Base-by-base conservation (phyloP, 495 filamentous ascomycete genomes). In the Podospora australis region DNA sequence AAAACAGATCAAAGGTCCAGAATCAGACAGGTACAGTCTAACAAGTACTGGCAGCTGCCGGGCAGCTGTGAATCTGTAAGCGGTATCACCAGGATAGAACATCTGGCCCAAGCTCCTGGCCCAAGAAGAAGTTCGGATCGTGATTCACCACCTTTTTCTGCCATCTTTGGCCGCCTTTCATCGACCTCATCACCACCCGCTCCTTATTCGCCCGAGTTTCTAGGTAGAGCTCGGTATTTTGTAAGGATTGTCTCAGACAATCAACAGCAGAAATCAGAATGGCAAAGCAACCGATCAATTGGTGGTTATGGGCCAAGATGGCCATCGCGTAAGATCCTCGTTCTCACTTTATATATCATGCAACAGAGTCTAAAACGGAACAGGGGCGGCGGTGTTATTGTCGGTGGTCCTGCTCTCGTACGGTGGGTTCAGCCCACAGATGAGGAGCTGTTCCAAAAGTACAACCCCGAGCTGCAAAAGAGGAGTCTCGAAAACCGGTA, bases 381-480 rank as follows among this genome's bases (percentile, higher is more conserved):
- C 56, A 96, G 90, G 35, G 83, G 82, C 39, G 73, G 70, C 24
- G 70, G 73, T 25, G 70, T 90, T 39, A 80, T 77, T 65, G 70
- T 95, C 52, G 92, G 92, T 30, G 92, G 92, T 20, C 91, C 91
- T 24, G 84, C 86, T 4, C 68, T 96, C 38, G 80, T 90, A n/a
- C 72, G 78, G 60, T 94, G 78, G 54, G 71, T 97, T 29, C 78
- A 81, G 42, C 92, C 94, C 3, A 81, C 87, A 6, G 88, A 96
- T 54, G 92, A 96, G 64, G 90, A 96, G 68, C 74, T 97, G 7
- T 87, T 95, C 72, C 60, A 90, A 75, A 81, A 75, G 65, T 97
- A 96, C 72, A 97, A 90, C 64, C 90, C 91, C 1, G 92, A 97
- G 11, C 78, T 97, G 3, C 87, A 91, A 63, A 86, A 86, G 65